These are phyloP conservation scores for Puccinia triticina DNA, from an alignment of 1,284 basidiomycete genomes.

Conservation along the genomic window DNA sequence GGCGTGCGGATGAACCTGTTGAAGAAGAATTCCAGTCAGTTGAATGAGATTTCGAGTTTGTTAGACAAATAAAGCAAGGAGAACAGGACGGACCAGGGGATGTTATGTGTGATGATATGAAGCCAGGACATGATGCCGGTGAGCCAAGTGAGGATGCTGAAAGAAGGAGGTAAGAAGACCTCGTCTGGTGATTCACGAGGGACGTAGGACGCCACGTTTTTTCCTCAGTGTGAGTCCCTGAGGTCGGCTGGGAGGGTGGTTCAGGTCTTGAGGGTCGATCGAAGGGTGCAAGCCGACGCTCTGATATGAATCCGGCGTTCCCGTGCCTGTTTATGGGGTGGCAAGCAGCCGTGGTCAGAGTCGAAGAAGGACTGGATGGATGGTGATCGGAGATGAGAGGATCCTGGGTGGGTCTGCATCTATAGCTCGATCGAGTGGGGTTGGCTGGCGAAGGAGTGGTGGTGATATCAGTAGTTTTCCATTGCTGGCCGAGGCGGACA, in stretches of 20 bases:
- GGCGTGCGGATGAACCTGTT: slow-evolving; percentile 41
- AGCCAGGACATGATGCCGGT: slow-evolving; percentile 49
- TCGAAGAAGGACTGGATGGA: neutral
- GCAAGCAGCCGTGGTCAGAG: neutral
- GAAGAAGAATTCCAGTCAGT: neutral
- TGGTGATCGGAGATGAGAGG: neutral
- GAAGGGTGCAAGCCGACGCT: neutral
- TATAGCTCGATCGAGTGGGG: neutral
- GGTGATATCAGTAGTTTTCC: no score
- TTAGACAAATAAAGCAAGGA: neutral
- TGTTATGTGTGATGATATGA: slow-evolving; percentile 47
- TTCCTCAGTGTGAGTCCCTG: slow-evolving; percentile 12
- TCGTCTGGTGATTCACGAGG: slow-evolving; percentile 42
- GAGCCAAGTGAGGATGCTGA: slow-evolving; percentile 39
- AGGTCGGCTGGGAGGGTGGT: neutral
- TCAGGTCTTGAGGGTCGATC: neutral
- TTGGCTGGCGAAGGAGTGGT: no score
- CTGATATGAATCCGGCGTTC: no score
- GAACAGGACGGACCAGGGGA: slow-evolving; percentile 28
- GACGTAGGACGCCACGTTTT: slow-evolving; percentile 49
- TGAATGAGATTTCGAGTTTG: neutral
- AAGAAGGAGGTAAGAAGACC: slow-evolving; percentile 44
- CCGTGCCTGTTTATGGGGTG: neutral
- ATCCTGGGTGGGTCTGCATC: slow-evolving; percentile 7
- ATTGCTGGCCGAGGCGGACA: no score